Evolutionary conservation across 108 stramenopile genomes (phyloP).

Genomic region (Skeletonema costatum): DNA sequence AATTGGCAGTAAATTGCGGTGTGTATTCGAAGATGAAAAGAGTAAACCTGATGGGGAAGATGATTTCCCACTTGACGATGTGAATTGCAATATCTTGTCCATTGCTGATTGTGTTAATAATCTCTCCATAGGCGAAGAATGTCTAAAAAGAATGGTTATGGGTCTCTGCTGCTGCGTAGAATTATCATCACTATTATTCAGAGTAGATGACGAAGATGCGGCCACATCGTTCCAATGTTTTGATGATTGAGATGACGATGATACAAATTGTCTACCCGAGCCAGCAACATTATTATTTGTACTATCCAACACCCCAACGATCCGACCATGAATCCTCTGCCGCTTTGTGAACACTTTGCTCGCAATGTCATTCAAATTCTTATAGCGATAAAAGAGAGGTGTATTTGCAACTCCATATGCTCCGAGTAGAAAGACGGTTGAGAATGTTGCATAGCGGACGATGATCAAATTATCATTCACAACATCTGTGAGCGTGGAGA

Average conservation of each 20-base stretch:
- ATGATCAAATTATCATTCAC: constrained; percentile 77
- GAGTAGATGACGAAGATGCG: background rate
- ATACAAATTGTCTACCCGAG: background rate
- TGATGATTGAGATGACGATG: background rate
- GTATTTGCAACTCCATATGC: constrained; percentile 77
- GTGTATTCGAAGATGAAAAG: constrained; percentile 27
- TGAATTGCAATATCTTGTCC: constrained; percentile 41
- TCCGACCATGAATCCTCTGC: constrained; percentile 65
- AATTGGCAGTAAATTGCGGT: constrained; percentile 52
- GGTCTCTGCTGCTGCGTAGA: constrained; percentile 11
- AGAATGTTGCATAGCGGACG: constrained; percentile 58
- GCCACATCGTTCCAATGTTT: background rate
- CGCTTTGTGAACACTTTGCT: constrained; percentile 51
- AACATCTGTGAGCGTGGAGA: constrained; percentile 44
- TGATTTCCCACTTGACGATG: constrained; percentile 3
- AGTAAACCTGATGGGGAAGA: constrained; percentile 14
- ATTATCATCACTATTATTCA: background rate
- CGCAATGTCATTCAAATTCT: constrained; percentile 69
- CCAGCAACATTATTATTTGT: background rate
- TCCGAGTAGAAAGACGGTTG: constrained; percentile 60
- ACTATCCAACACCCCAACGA: constrained; percentile 52
- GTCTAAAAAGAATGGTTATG: constrained; percentile 62
- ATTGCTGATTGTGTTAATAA: constrained; percentile 67
- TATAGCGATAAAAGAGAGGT: constrained; percentile 86
- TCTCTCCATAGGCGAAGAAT: constrained; percentile 72